phyloP scores from a whole-genome alignment of 805 yeast genomes.

The Candida methanosorbosa region DNA sequence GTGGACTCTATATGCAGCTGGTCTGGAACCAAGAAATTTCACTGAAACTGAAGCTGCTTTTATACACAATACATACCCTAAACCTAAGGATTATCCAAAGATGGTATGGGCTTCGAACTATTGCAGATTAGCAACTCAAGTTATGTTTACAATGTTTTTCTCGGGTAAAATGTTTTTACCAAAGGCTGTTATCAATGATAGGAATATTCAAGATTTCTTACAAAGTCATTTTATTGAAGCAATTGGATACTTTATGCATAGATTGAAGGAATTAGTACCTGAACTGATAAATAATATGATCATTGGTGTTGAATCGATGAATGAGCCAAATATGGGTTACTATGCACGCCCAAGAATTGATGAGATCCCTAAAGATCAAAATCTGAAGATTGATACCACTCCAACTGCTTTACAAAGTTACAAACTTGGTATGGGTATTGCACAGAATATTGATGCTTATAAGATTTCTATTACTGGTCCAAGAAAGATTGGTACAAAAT shows the following conservation, averaged over 20 bases:
- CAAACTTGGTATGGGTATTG: slow-evolving; percentile 69
- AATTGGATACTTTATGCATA: slow-evolving; percentile 35
- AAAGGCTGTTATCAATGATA: slow-evolving; percentile 57
- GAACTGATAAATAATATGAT: slow-evolving; percentile 38
- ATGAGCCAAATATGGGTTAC: slow-evolving; percentile 78
- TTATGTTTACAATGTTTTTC: slow-evolving; percentile 83
- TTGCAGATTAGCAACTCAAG: slow-evolving; percentile 59
- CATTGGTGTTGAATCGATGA: slow-evolving; percentile 75
- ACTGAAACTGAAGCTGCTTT: slow-evolving; percentile 70
- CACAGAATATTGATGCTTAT: slow-evolving; percentile 61
- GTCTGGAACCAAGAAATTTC: slow-evolving; percentile 72
- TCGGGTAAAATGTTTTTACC: slow-evolving; percentile 76
- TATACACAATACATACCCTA: slow-evolving; percentile 49
- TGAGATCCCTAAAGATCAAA: slow-evolving; percentile 48
- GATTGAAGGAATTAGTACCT: slow-evolving; percentile 32
- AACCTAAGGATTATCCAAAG: slow-evolving; percentile 49
- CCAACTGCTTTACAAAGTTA: slow-evolving; percentile 77
- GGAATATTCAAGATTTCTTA: slow-evolving; percentile 69
- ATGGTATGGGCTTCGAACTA: slow-evolving; percentile 95
- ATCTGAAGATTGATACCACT: slow-evolving; percentile 66
- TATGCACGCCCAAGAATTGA: slow-evolving; percentile 54
- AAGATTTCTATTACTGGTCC: slow-evolving; percentile 73
- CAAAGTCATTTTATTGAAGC: slow-evolving; percentile 57
- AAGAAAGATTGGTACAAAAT: slow-evolving; percentile 43
- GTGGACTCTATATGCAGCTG: slow-evolving; percentile 90